Percentiles rank a stretch among this genome's conserved stretches.
phyloP scores from a whole-genome alignment of 129 eudicot species.

The Pseudognaphalium luteoalbum region DNA sequence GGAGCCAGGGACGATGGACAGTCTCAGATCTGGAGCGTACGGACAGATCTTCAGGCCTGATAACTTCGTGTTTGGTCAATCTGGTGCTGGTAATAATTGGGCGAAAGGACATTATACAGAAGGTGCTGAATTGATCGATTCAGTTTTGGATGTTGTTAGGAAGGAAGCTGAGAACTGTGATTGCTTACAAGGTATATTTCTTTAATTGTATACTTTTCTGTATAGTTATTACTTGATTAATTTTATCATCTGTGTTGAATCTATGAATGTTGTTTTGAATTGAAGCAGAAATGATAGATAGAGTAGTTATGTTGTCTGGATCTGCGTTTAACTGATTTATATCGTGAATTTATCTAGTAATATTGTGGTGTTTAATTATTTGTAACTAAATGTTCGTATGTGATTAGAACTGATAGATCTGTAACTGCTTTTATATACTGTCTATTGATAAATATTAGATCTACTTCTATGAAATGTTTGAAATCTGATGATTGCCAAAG shows the following conservation, averaged over 20 bases:
- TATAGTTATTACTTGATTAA: neutral
- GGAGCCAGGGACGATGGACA: constrained; percentile 61
- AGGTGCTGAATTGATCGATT: constrained; percentile 51
- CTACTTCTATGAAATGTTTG: neutral
- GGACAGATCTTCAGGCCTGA: constrained; percentile 52
- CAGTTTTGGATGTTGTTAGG: constrained; percentile 49
- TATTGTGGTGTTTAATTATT: too few species aligned
- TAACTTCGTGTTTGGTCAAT: constrained; percentile 48
- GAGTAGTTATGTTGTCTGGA: neutral
- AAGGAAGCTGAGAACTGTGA: constrained; percentile 51
- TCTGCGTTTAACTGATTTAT: too few species aligned
- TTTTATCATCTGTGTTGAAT: neutral
- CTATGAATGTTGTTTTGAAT: neutral
- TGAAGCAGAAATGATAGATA: neutral
- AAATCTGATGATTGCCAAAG: neutral
- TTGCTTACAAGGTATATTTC: constrained; percentile 40
- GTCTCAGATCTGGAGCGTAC: constrained; percentile 47
- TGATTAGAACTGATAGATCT: neutral
- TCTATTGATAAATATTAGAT: neutral
- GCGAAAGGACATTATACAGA: constrained; percentile 50
- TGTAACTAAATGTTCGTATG: neutral
- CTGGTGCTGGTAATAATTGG: constrained; percentile 50
- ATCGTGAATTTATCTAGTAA: too few species aligned
- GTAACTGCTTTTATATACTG: neutral
- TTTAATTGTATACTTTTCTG: neutral